These are phyloP conservation scores for Suillus plorans DNA, from an alignment of 768 basidiomycete species.

Conservation along the genomic window DNA sequence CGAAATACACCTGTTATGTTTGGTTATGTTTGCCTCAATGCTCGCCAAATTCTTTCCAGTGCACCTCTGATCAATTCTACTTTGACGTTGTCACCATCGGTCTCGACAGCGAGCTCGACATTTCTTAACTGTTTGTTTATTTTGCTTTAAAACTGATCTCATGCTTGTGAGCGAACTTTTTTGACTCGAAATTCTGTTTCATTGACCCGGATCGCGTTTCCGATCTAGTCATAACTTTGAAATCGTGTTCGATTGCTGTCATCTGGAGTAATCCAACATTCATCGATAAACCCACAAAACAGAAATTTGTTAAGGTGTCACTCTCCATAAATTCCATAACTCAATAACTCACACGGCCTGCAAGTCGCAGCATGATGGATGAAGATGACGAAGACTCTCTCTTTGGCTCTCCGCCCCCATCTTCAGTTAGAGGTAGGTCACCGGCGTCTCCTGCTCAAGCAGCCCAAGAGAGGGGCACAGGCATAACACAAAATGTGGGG, in stretches of 20 bases:
- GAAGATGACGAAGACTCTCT: slow-evolving; percentile 67
- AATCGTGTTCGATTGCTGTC: background rate
- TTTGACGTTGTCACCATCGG: background rate
- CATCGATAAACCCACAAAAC: background rate
- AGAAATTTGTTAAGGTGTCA: slow-evolving; percentile 10
- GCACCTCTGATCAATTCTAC: background rate
- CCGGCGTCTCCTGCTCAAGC: slow-evolving; percentile 53
- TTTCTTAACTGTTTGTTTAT: background rate
- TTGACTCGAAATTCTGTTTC: too few relatives aligned
- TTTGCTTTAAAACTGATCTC: background rate
- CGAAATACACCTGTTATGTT: background rate
- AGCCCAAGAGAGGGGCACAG: slow-evolving; percentile 17
- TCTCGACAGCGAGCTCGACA: background rate
- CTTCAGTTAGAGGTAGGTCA: slow-evolving; percentile 76
- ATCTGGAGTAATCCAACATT: background rate
- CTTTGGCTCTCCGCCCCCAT: slow-evolving; percentile 77
- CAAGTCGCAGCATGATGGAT: slow-evolving; percentile 13
- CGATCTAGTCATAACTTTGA: background rate
- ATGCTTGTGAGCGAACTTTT: background rate
- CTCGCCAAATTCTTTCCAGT: background rate
- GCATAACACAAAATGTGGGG: slow-evolving; percentile 82
- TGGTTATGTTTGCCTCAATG: background rate
- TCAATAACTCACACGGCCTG: slow-evolving; percentile 15
- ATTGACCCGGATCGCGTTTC: background rate
- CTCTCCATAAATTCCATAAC: slow-evolving; percentile 13